Percentiles rank a stretch among this genome's conserved stretches.
Conservation (phyloP, 2,329 filamentous ascomycete genomes). For the Ascocoryne sarcoides region DNA sequence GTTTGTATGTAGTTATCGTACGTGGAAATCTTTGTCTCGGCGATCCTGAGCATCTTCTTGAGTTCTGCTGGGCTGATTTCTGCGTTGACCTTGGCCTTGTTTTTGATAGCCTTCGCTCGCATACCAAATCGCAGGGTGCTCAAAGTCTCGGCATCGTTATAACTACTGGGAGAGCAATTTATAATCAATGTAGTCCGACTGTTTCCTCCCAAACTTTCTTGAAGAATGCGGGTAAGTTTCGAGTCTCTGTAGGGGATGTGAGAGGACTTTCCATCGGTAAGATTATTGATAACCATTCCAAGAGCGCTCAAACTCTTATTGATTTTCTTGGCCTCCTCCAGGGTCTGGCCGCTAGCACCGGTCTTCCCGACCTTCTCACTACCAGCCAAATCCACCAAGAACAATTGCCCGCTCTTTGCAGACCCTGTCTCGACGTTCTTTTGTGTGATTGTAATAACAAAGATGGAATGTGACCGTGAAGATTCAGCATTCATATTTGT, state of each 20-base stretch:
- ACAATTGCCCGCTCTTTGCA: conserved; percentile 91
- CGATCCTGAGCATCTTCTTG: conserved; percentile 87
- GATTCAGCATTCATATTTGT: conserved; percentile 99
- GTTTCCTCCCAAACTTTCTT: conserved; percentile 96
- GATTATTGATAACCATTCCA: conserved; percentile 96
- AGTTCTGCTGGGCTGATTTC: conserved; percentile 93
- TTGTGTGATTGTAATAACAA: conserved; percentile 92
- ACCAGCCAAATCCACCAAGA: conserved; percentile 95
- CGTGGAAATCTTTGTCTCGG: conserved; percentile 77
- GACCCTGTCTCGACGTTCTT: conserved; percentile 97
- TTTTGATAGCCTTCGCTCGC: conserved; percentile 97
- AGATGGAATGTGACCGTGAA: conserved; percentile 95
- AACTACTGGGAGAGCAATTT: conserved; percentile 97
- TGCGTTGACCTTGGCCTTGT: conserved; percentile 99
- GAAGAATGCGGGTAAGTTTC: conserved; percentile 91
- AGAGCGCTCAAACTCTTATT: conserved; percentile 98
- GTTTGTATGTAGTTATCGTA: conserved; percentile 81
- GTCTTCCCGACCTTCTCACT: conserved; percentile 99
- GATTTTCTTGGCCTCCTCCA: conserved; percentile 99
- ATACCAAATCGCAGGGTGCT: conserved; percentile 91
- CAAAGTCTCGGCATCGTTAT: conserved; percentile 92
- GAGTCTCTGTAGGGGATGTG: conserved; percentile 97
- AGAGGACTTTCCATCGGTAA: conserved; percentile 94
- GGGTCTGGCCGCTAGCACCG: conserved; percentile 89
- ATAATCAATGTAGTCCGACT: conserved; percentile 97